These are phyloP conservation scores for Paramyrothecium sp. DNA, from an alignment of 2,329 filamentous ascomycete genomes.

Conservation along the genomic window DNA sequence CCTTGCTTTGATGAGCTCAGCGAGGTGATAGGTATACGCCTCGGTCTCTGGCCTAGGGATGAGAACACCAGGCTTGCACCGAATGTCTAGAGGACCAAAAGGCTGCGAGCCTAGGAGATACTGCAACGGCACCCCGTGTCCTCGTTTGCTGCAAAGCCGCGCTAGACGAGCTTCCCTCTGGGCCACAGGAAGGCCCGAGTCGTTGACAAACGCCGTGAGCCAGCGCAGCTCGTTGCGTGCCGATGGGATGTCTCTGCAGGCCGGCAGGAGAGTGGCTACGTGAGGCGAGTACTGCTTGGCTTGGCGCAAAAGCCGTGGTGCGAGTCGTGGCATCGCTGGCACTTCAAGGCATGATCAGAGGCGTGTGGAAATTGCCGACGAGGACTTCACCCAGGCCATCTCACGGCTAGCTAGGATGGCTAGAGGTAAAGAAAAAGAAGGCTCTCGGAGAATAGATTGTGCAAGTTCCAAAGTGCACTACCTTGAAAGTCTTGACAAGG, in stretches of 20 bases:
- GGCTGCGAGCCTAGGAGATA: conserved; percentile 87
- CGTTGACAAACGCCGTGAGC: conserved; percentile 61
- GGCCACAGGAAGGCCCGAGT: conserved; percentile 10
- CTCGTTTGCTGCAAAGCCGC: conserved; percentile 46
- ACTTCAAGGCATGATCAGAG: background rate
- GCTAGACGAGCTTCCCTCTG: conserved; percentile 23
- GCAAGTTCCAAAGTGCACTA: too few species aligned
- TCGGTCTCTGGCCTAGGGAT: conserved; percentile 83
- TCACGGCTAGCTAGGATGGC: too few species aligned
- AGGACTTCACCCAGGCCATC: too few species aligned
- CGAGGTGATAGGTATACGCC: conserved; percentile 60
- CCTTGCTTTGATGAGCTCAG: conserved; percentile 36
- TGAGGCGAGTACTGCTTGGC: conserved; percentile 54
- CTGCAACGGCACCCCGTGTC: conserved; percentile 74
- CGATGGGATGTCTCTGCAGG: conserved; percentile 61
- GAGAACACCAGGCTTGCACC: conserved; percentile 73
- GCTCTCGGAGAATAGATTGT: too few species aligned
- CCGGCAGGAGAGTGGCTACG: conserved; percentile 60
- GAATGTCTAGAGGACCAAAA: conserved; percentile 80
- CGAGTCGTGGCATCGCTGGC: conserved; percentile 60
- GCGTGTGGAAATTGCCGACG: too few species aligned
- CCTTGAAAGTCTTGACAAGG: too few species aligned
- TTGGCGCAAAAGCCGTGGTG: conserved; percentile 53
- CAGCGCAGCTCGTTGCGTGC: conserved; percentile 71
- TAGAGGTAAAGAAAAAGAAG: too few species aligned